Percentiles rank a stretch among this genome's conserved stretches.
Evolutionary conservation across 2,329 filamentous ascomycete species (phyloP).

Genomic region (Apiospora aurea): DNA sequence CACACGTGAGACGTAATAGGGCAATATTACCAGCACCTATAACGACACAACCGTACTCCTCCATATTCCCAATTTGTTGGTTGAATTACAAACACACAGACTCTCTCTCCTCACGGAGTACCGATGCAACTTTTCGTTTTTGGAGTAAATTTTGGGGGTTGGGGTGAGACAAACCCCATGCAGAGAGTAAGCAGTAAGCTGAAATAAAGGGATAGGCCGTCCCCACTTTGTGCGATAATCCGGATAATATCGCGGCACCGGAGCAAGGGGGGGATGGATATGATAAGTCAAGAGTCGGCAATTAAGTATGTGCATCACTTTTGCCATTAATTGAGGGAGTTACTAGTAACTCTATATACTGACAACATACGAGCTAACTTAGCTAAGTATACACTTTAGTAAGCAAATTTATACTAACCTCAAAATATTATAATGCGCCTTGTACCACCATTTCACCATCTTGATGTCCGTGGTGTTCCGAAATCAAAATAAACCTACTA

Average conservation of each 20-base stretch:
- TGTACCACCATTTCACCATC: background rate
- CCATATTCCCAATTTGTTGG: constrained; percentile 41
- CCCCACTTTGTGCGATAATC: background rate
- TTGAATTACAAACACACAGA: too few relatives aligned
- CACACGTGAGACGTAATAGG: background rate
- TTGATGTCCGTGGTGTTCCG: too few relatives aligned
- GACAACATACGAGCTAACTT: background rate
- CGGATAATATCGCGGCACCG: constrained; percentile 1
- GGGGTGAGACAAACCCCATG: background rate
- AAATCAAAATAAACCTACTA: background rate
- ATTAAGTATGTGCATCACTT: background rate
- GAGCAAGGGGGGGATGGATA: background rate
- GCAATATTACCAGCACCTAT: constrained; percentile 58
- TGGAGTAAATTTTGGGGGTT: background rate
- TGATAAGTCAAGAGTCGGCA: background rate
- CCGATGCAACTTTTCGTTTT: background rate
- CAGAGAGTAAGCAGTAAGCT: background rate
- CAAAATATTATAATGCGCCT: background rate
- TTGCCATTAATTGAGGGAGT: background rate
- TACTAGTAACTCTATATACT: too few relatives aligned
- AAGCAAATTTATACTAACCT: background rate
- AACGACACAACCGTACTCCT: constrained; percentile 55
- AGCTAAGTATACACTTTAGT: background rate
- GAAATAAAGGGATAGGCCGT: background rate
- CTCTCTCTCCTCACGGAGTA: too few relatives aligned